Evolutionary conservation across 2,329 filamentous ascomycete species (phyloP).

Genomic region (Phaeomoniella chlamydospora): DNA sequence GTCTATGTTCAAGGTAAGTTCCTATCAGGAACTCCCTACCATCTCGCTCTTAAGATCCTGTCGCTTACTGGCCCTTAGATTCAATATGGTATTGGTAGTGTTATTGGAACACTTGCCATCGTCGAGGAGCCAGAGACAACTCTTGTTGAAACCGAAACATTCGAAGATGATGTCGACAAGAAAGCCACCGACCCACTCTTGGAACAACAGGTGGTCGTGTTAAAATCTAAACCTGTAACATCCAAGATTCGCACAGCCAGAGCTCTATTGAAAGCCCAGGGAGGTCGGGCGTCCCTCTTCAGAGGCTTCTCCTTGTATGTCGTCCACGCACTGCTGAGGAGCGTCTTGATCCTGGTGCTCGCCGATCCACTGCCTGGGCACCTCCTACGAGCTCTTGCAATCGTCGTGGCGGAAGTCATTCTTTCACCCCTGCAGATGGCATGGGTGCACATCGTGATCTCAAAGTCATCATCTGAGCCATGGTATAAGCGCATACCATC

Average conservation of each 20-base stretch:
- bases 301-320: constrained; percentile 47
- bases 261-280: constrained; percentile 45
- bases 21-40: too few species aligned
- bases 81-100: constrained; percentile 42
- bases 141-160: constrained; percentile 30
- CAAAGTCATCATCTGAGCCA: constrained; percentile 45
- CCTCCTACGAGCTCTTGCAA: constrained; percentile 32
- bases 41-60: neutral
- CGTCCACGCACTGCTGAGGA: constrained; percentile 30
- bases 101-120: constrained; percentile 46
- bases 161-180: constrained; percentile 8
- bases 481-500: constrained; percentile 59
- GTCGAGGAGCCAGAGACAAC: constrained; percentile 44
- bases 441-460: constrained; percentile 81
- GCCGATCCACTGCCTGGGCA: constrained; percentile 29
- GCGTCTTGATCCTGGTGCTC: constrained; percentile 25
- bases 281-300: constrained; percentile 52
- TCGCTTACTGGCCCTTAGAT: neutral
- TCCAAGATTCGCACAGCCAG: constrained; percentile 43
- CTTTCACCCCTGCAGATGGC: constrained; percentile 56
- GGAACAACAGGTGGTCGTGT: constrained; percentile 27
- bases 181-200: constrained; percentile 20
- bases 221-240: constrained; percentile 45
- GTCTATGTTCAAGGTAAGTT: constrained; percentile 1
- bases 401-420: constrained; percentile 43